phyloP scores from a whole-genome alignment of 2,329 filamentous ascomycete species.

The Penicillium sp. region DNA sequence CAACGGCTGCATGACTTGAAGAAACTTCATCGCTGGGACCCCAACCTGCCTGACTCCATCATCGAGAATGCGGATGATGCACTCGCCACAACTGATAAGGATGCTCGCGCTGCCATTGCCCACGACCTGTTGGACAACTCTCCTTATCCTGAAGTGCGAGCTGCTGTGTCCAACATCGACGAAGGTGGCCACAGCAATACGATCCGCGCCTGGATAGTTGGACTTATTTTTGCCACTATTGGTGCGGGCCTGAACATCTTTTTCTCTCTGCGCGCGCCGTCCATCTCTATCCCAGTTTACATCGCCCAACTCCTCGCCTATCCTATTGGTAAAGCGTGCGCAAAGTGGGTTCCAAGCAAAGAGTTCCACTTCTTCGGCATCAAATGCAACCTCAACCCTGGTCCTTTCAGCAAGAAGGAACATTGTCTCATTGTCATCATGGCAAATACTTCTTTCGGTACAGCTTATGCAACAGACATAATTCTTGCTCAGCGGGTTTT shows the following conservation, averaged over 20 bases:
- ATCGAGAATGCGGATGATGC: constrained; percentile 37
- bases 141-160: constrained; percentile 67
- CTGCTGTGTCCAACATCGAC: constrained; percentile 66
- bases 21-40: constrained; percentile 56
- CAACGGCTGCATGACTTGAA: constrained; percentile 56
- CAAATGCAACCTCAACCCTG: constrained; percentile 43
- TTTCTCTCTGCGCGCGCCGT: constrained; percentile 59
- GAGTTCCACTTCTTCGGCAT: constrained; percentile 39
- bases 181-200: constrained; percentile 65
- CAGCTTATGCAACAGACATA: constrained; percentile 72
- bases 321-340: constrained; percentile 48
- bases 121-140: constrained; percentile 65
- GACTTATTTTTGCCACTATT: constrained; percentile 60
- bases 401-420: constrained; percentile 50
- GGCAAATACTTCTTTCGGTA: constrained; percentile 68
- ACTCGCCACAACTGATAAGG: constrained; percentile 55
- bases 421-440: constrained; percentile 50
- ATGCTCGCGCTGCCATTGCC: constrained; percentile 59
- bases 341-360: constrained; percentile 39
- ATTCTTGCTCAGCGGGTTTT: constrained; percentile 70
- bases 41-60: too few relatives aligned
- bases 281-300: constrained; percentile 61
- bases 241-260: constrained; percentile 63
- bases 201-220: constrained; percentile 64
- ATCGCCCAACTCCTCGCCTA: constrained; percentile 64